A percentile compares a stretch with the other conserved stretches of the same genome.
Conservation (phyloP, 1,139 yeast genomes). For the Magnusiomyces paraingens region DNA sequence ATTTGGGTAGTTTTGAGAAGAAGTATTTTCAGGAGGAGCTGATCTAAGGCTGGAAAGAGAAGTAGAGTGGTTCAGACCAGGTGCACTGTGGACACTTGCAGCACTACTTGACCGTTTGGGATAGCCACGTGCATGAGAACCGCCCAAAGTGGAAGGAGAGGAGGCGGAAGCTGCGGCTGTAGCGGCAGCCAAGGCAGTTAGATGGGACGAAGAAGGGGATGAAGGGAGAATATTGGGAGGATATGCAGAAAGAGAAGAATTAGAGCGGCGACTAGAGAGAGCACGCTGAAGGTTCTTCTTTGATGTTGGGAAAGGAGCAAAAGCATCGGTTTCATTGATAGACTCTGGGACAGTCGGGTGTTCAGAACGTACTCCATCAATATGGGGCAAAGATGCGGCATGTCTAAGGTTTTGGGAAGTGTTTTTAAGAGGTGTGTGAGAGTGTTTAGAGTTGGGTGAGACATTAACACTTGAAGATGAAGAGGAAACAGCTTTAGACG, state of each 20-base stretch:
- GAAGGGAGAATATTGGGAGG: conserved; percentile 11
- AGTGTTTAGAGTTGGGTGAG: too few species aligned
- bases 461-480: too few species aligned
- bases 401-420: too few species aligned
- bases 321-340: conserved; percentile 5
- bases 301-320: conserved; percentile 4
- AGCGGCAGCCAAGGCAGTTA: conserved; percentile 2
- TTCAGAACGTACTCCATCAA: too few species aligned
- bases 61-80: conserved; percentile 12
- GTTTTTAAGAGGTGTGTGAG: too few species aligned
- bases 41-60: conserved; percentile 11
- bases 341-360: neutral
- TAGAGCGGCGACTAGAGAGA: neutral
- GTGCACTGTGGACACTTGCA: neutral
- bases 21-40: conserved; percentile 1
- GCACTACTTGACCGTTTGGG: neutral
- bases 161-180: conserved; percentile 2
- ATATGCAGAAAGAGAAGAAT: neutral
- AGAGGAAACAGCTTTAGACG: neutral
- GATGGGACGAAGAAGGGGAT: conserved; percentile 4
- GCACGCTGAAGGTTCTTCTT: conserved; percentile 2
- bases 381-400: too few species aligned
- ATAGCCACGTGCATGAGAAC: neutral
- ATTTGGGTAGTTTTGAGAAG: conserved; percentile 2
- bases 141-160: conserved; percentile 10